phyloP scores from a whole-genome alignment of 2,329 filamentous ascomycete species.

The Fonsecaea pedrosoi region DNA sequence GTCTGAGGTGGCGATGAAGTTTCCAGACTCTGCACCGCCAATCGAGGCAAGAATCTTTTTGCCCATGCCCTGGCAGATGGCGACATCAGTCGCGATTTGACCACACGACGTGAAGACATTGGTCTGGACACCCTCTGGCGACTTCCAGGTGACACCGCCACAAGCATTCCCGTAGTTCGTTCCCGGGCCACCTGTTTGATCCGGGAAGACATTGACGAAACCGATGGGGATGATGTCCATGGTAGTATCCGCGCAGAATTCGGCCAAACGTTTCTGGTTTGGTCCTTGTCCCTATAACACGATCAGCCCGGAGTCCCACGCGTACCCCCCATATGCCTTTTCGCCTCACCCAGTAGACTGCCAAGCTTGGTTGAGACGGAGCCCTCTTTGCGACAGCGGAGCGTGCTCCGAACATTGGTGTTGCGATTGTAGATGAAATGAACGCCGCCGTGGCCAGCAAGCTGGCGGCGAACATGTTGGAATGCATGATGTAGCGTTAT shows the following conservation, averaged over 20 bases:
- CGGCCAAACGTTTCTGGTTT: constrained; percentile 55
- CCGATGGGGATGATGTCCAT: constrained; percentile 64
- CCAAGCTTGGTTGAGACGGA: constrained; percentile 51
- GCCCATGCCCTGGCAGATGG: constrained; percentile 66
- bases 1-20: constrained; percentile 64
- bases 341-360: constrained; percentile 58
- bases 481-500: constrained; percentile 30
- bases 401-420: constrained; percentile 48
- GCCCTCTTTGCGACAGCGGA: constrained; percentile 10
- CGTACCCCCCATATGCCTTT: not conserved
- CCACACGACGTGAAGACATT: constrained; percentile 53
- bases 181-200: constrained; percentile 55
- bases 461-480: constrained; percentile 34
- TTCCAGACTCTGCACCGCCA: constrained; percentile 72
- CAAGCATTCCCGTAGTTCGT: constrained; percentile 66
- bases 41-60: constrained; percentile 77
- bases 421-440: constrained; percentile 42
- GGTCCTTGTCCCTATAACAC: constrained; percentile 58
- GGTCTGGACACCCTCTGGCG: constrained; percentile 43
- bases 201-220: constrained; percentile 63
- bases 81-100: constrained; percentile 55
- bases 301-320: constrained; percentile 11
- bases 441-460: constrained; percentile 36
- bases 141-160: constrained; percentile 48
- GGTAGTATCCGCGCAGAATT: constrained; percentile 59